Evolutionary conservation across 2,329 filamentous ascomycete species (phyloP), one percentile per base, ranked within the genome.

Genomic region (Xylariaceae sp.): DNA sequence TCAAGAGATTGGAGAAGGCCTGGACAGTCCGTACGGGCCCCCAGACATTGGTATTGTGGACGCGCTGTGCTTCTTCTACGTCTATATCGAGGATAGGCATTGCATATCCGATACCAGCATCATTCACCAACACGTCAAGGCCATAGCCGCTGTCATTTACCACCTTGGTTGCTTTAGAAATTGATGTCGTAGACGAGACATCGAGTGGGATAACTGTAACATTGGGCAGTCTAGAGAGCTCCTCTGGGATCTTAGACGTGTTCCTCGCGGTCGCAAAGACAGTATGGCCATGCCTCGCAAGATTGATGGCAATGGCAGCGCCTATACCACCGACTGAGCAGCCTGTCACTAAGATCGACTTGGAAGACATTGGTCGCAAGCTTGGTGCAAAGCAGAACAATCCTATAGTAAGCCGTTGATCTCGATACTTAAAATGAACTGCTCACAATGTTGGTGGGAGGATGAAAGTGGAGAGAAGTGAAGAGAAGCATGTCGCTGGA

Each of bases 71-170:
- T 14, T 36, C 17, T n/a, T 16, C 14, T 1, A 59, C 45, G n/a
- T 53, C 39, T 5, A 50, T n/a, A 5, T 56, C 60, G 4, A 62
- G 56, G 5, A 62, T 2, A 1, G 53, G 56, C 39, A 50, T 19
- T 3, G 49, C 36, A 24, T 50, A 58, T 6, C 33, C 33, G 3
- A 14, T 33, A 3, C 56, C 56, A 2, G 51, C 51, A 19, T 58
- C 60, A 23, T 59, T 62, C 19, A 63, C 40, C 2, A 58, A 44
- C 2, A 53, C 14, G 31, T 63, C 57, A 7, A 63, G 47, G 7
- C n/a, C 31, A 8, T 39, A 16, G 2, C 26, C 37, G 7, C 12
- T 43, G 16, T 39, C 3, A 4, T 23, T 23, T 3, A 52, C 53
- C 5, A 19, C 44, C 17, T 21, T 4, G 7, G 45, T 45, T 2